These are phyloP conservation scores for Oryza longistaminata DNA, from an alignment of 176 grass and related monocot genomes.

Conservation along the genomic window DNA sequence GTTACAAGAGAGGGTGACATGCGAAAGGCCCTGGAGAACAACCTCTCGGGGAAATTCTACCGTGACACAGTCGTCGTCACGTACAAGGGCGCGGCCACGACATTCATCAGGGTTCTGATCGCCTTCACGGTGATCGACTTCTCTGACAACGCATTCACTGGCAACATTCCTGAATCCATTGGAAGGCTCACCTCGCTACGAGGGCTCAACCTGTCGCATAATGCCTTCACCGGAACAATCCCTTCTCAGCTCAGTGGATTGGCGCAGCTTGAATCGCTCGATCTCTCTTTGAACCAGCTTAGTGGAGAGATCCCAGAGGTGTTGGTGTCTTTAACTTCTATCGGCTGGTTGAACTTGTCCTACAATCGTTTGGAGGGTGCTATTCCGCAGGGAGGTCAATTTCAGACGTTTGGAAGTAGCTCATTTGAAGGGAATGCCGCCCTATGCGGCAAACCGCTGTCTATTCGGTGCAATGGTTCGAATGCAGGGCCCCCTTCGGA, in stretches of 20 bases:
- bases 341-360: conserved; percentile 35
- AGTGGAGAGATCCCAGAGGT: conserved; percentile 11
- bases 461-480: conserved; percentile 11
- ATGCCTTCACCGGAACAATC: conserved; percentile 42
- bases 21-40: conserved; percentile 37
- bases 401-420: conserved; percentile 16
- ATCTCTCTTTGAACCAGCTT: conserved; percentile 22
- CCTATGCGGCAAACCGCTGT: conserved; percentile 27
- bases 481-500: background rate
- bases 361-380: conserved; percentile 17
- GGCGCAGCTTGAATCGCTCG: conserved; percentile 24
- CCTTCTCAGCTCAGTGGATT: conserved; percentile 2
- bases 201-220: conserved; percentile 57
- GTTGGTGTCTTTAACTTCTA: background rate
- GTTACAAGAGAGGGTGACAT: background rate
- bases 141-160: conserved; percentile 31
- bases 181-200: conserved; percentile 36
- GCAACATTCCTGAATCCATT: conserved; percentile 41
- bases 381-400: conserved; percentile 29
- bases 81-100: conserved; percentile 1
- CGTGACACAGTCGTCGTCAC: conserved; percentile 27
- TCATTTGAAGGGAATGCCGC: conserved; percentile 15
- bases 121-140: conserved; percentile 34
- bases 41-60: conserved; percentile 45
- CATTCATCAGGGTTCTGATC: background rate